These are phyloP conservation scores for Colletotrichum nymphaeae DNA, from an alignment of 2,329 filamentous ascomycete species.

Conservation along the genomic window DNA sequence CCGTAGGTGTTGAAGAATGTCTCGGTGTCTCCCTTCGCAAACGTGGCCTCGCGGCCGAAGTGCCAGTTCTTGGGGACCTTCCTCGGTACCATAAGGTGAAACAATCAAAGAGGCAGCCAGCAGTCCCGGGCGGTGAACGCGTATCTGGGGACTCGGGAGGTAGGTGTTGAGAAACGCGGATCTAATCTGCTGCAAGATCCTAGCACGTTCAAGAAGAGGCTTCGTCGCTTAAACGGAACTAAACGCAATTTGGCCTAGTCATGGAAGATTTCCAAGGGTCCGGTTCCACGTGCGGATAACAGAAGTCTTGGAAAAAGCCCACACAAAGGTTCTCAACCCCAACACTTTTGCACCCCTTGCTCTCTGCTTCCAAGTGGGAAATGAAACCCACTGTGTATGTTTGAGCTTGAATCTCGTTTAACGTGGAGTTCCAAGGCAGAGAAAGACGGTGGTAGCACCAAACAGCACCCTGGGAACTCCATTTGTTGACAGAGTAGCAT, in stretches of 20 bases:
- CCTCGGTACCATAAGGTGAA: background rate
- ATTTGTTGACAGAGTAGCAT: slow-evolving; percentile 7
- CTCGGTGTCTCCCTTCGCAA: background rate
- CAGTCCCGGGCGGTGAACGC: slow-evolving; percentile 27
- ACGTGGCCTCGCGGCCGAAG: background rate
- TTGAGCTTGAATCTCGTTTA: slow-evolving; percentile 30
- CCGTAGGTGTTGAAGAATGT: slow-evolving; percentile 1
- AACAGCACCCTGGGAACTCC: slow-evolving; percentile 20
- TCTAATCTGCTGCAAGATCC: slow-evolving; percentile 2
- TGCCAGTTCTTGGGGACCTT: background rate
- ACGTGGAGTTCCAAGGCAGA: background rate
- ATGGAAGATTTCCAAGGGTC: slow-evolving; percentile 13
- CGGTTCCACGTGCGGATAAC: slow-evolving; percentile 22
- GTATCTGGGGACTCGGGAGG: background rate
- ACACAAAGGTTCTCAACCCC: slow-evolving; percentile 28
- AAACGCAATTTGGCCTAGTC: background rate
- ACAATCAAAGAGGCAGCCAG: slow-evolving; percentile 15
- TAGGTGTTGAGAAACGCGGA: slow-evolving; percentile 31
- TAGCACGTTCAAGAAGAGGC: slow-evolving; percentile 9
- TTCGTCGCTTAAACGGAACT: slow-evolving; percentile 22
- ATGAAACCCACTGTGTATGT: slow-evolving; percentile 22
- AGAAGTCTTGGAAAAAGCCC: slow-evolving; percentile 15
- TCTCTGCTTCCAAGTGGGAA: slow-evolving; percentile 7
- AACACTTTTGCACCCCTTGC: slow-evolving; percentile 32
- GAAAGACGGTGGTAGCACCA: background rate